A percentile compares a stretch with the other conserved stretches of the same genome.
These are phyloP conservation scores for Neopestalotiopsis rosae DNA, from an alignment of 2,329 filamentous ascomycete genomes.

Conservation along the genomic window DNA sequence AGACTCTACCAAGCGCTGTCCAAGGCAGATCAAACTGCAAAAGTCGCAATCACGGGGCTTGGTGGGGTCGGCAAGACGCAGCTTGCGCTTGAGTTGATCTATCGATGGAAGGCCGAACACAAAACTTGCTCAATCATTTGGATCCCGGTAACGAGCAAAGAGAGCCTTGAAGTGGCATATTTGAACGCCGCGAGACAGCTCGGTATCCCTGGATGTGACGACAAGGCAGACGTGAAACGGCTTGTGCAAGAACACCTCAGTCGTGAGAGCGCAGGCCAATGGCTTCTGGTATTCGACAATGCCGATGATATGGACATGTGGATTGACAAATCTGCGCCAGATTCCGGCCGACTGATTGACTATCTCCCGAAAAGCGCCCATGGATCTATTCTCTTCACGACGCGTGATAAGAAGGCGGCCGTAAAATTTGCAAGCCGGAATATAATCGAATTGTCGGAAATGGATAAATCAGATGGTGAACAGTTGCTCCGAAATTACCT, in stretches of 20 bases:
- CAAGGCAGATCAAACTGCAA: conserved; percentile 1
- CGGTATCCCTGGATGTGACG: conserved; percentile 32
- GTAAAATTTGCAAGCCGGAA: conserved; percentile 17
- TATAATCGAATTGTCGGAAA: conserved; percentile 6
- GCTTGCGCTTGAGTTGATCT: conserved; percentile 40
- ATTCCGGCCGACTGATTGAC: conserved; percentile 23
- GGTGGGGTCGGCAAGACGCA: conserved; percentile 44
- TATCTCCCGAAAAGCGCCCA: conserved; percentile 37
- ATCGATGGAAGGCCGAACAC: conserved; percentile 26
- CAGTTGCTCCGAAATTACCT: conserved; percentile 39
- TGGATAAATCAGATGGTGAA: conserved; percentile 14
- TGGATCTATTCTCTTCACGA: conserved; percentile 42
- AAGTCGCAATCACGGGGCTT: conserved; percentile 31
- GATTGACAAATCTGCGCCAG: conserved; percentile 20
- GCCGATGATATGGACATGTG: conserved; percentile 43
- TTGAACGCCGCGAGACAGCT: conserved; percentile 32
- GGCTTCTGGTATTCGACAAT: conserved; percentile 50
- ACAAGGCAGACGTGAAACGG: conserved; percentile 37
- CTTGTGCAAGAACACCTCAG: conserved; percentile 40
- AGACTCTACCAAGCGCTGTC: background rate
- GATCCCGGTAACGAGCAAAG: conserved; percentile 36
- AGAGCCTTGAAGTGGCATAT: conserved; percentile 41
- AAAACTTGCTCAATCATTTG: conserved; percentile 43
- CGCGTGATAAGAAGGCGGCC: conserved; percentile 29
- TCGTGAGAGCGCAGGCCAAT: conserved; percentile 27